Percentiles rank a stretch among this genome's conserved stretches.
Evolutionary conservation across 768 basidiomycete species (phyloP).

Genomic region (Clitopilus hobsonii): DNA sequence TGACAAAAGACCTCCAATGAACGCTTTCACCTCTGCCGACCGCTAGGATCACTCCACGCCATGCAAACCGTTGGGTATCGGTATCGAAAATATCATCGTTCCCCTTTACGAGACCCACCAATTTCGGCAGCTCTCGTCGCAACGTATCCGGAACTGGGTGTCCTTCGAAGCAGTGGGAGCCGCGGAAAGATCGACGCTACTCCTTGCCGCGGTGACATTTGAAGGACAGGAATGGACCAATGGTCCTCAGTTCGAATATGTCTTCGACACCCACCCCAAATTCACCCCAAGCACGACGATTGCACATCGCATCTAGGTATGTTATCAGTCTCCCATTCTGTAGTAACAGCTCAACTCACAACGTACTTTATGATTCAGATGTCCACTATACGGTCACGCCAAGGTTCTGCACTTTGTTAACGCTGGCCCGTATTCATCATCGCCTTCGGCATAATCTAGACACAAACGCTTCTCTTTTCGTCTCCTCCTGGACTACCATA

Average conservation of each 20-base stretch:
- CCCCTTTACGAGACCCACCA: slow-evolving; percentile 71
- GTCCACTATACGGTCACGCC: too few species aligned
- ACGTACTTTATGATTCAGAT: too few species aligned
- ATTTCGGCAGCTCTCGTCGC: slow-evolving; percentile 56
- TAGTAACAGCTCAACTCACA: slow-evolving; percentile 52
- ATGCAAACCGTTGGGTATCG: slow-evolving; percentile 50
- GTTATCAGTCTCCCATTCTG: slow-evolving; percentile 33
- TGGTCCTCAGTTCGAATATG: slow-evolving; percentile 73
- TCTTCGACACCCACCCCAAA: slow-evolving; percentile 46
- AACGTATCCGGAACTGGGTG: slow-evolving; percentile 55
- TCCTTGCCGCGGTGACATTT: slow-evolving; percentile 78
- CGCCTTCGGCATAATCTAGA: slow-evolving; percentile 53
- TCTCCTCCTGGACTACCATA: slow-evolving; percentile 26
- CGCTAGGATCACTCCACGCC: slow-evolving; percentile 15
- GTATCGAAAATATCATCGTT: slow-evolving; percentile 71
- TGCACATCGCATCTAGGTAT: neutral
- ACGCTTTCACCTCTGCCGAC: slow-evolving; percentile 13
- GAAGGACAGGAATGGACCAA: slow-evolving; percentile 64
- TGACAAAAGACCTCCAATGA: slow-evolving; percentile 13
- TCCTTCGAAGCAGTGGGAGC: slow-evolving; percentile 53
- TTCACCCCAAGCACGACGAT: too few species aligned
- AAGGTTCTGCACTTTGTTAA: too few species aligned
- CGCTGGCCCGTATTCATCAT: slow-evolving; percentile 50
- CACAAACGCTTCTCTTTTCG: too few species aligned
- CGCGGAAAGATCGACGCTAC: slow-evolving; percentile 64